A percentile compares a stretch with the other conserved stretches of the same genome.
These are phyloP conservation scores for Salvia rosmarinus DNA, from an alignment of 257 asterid species.

Conservation along the genomic window DNA sequence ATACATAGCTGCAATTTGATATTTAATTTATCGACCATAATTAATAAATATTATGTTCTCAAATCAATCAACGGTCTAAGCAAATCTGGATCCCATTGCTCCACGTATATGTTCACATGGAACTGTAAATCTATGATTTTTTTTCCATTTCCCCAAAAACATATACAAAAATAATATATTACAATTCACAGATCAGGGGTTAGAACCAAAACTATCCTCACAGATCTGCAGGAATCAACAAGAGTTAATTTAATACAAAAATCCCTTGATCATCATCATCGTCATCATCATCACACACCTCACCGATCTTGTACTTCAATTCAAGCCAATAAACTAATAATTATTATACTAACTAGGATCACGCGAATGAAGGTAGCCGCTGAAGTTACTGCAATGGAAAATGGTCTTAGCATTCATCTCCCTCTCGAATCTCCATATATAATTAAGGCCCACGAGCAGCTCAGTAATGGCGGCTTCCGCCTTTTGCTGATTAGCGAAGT, in stretches of 20 bases:
- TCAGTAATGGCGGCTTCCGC: constrained; percentile 97
- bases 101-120: constrained; percentile 61
- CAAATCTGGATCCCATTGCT: constrained; percentile 55
- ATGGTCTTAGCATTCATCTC: constrained; percentile 90
- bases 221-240: constrained; percentile 44
- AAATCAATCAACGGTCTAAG: neutral
- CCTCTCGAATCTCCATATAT: constrained; percentile 94
- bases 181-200: constrained; percentile 54
- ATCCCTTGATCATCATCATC: constrained; percentile 19
- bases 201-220: constrained; percentile 47
- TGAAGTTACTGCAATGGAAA: constrained; percentile 56
- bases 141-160: constrained; percentile 6
- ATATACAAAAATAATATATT: constrained; percentile 53
- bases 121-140: constrained; percentile 26
- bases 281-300: neutral
- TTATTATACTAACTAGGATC: neutral
- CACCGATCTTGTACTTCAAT: neutral
- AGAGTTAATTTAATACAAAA: constrained; percentile 31
- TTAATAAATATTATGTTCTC: constrained; percentile 10
- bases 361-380: constrained; percentile 38
- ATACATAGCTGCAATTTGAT: constrained; percentile 38
- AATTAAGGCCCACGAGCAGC: constrained; percentile 87
- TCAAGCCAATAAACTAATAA: too few relatives aligned
- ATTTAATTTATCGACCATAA: constrained; percentile 22
- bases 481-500: constrained; percentile 79